These are phyloP conservation scores for Ensete glaucum DNA, from an alignment of 176 grass and related monocot genomes.

Conservation along the genomic window DNA sequence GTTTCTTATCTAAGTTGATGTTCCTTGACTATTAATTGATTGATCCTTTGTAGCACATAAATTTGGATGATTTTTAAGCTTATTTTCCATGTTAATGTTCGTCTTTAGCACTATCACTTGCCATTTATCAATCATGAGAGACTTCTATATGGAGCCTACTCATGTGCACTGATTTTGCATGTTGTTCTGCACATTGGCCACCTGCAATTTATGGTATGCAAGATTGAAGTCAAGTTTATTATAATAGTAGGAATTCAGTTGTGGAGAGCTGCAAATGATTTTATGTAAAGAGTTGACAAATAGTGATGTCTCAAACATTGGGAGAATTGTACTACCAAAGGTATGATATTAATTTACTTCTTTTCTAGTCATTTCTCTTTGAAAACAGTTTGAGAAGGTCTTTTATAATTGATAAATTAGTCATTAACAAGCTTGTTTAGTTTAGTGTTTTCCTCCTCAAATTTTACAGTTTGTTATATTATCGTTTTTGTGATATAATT, in stretches of 20 bases:
- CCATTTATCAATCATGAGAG: no score
- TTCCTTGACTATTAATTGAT: neutral
- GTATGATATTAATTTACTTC: constrained; percentile 22
- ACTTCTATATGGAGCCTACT: no score
- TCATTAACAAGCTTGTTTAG: neutral
- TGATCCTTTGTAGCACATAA: neutral
- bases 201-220: neutral
- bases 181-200: neutral
- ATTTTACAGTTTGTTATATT: no score
- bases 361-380: constrained; percentile 3
- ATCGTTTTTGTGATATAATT: neutral
- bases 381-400: neutral
- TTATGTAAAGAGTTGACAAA: constrained; percentile 84
- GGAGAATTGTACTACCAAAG: constrained; percentile 85
- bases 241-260: constrained; percentile 33
- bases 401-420: neutral
- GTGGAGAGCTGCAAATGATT: constrained; percentile 32
- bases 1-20: neutral
- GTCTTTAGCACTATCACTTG: no score
- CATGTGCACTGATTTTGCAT: neutral
- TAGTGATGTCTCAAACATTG: constrained; percentile 72
- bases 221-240: constrained; percentile 4
- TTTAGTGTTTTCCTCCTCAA: no score
- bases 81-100: no score
- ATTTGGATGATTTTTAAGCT: no score